Percentiles rank a stretch among this genome's conserved stretches.
phyloP scores from a whole-genome alignment of 2,329 filamentous ascomycete genomes.

The Trichophyton simii region DNA sequence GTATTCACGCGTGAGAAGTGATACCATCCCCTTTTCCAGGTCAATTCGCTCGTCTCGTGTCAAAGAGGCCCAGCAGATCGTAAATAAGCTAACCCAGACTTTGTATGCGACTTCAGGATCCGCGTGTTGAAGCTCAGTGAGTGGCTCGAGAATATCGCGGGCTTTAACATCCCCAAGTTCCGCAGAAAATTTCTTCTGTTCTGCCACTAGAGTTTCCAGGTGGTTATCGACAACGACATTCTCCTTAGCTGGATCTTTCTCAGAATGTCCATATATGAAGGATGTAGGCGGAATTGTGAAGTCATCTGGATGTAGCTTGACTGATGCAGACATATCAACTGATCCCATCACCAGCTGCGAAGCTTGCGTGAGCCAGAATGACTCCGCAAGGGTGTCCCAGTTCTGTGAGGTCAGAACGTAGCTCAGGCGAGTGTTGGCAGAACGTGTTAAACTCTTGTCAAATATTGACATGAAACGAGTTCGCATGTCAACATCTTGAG shows the following conservation, averaged over 20 bases:
- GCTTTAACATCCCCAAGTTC: constrained; percentile 78
- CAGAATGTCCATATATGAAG: constrained; percentile 59
- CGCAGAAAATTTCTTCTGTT: constrained; percentile 68
- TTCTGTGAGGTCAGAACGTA: constrained; percentile 89
- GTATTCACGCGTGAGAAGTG: constrained; percentile 84
- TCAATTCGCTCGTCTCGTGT: constrained; percentile 79
- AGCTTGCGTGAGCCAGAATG: constrained; percentile 93
- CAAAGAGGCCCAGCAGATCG: constrained; percentile 83
- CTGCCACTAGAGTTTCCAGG: constrained; percentile 64
- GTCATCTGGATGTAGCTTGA: constrained; percentile 71
- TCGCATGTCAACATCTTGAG: constrained; percentile 89
- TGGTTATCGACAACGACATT: constrained; percentile 68
- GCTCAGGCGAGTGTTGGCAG: constrained; percentile 72
- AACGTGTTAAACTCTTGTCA: constrained; percentile 85
- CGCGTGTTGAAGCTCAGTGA: constrained; percentile 83
- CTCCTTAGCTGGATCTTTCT: constrained; percentile 51
- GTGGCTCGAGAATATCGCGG: constrained; percentile 76
- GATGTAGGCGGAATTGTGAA: constrained; percentile 66
- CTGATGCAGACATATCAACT: constrained; percentile 67
- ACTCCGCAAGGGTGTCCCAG: constrained; percentile 89
- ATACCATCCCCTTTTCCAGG: constrained; percentile 81
- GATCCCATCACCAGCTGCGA: constrained; percentile 85
- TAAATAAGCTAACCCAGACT: constrained; percentile 84
- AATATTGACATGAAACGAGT: constrained; percentile 96
- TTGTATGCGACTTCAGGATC: constrained; percentile 71